phyloP scores from a whole-genome alignment of 2,329 filamentous ascomycete genomes.

The Lasiodiplodia theobromae region DNA sequence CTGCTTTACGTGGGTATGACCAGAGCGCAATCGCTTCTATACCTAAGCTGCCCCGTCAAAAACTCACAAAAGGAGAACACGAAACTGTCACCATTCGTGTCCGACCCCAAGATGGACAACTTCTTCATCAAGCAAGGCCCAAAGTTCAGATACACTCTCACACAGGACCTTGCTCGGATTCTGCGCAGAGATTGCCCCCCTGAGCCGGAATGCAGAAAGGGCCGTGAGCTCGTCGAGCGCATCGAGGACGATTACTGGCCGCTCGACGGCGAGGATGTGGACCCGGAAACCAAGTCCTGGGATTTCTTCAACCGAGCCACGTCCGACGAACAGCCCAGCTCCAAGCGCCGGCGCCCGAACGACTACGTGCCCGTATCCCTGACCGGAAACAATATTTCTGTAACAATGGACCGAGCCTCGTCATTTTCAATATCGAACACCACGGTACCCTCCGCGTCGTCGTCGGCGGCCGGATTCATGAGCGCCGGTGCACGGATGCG shows the following conservation, averaged over 20 bases:
- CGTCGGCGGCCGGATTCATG: slow-evolving; percentile 42
- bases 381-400: slow-evolving; percentile 5
- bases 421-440: slow-evolving; percentile 40
- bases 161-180: slow-evolving; percentile 75
- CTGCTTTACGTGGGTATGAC: slow-evolving; percentile 98
- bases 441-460: slow-evolving; percentile 33
- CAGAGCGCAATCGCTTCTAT: slow-evolving; percentile 82
- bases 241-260: slow-evolving; percentile 47
- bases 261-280: slow-evolving; percentile 44
- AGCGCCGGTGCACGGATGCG: slow-evolving; percentile 50
- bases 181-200: slow-evolving; percentile 69
- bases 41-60: slow-evolving; percentile 79
- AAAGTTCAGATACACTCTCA: slow-evolving; percentile 67
- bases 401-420: slow-evolving; percentile 43
- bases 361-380: slow-evolving; percentile 29
- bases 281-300: slow-evolving; percentile 39
- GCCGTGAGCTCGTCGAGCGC: slow-evolving; percentile 39
- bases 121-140: slow-evolving; percentile 71
- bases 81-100: slow-evolving; percentile 76
- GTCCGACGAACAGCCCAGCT: slow-evolving; percentile 26
- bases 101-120: slow-evolving; percentile 58
- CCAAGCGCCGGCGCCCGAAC: slow-evolving; percentile 39
- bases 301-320: slow-evolving; percentile 13
- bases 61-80: slow-evolving; percentile 69
- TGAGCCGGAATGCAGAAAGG: slow-evolving; percentile 42